These are phyloP conservation scores for Penicillium robsamsonii DNA, from an alignment of 495 filamentous ascomycete species.

Conservation along the genomic window DNA sequence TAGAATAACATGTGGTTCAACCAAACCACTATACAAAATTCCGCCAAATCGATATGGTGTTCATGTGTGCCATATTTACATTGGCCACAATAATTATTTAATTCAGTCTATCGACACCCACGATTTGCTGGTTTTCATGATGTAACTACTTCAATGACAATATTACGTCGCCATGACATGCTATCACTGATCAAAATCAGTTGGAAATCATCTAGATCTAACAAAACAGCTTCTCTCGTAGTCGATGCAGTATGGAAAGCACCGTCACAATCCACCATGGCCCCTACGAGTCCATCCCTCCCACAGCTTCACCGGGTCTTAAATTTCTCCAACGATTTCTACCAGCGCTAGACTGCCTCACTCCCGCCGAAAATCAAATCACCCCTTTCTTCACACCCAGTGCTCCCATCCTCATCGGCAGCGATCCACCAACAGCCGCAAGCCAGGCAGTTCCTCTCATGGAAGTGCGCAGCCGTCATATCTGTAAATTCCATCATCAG, in stretches of 20 bases:
- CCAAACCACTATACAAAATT: not conserved
- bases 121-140: slow-evolving; percentile 2
- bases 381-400: slow-evolving; percentile 19
- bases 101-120: not conserved
- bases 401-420: slow-evolving; percentile 20
- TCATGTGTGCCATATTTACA: not conserved
- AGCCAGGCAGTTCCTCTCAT: slow-evolving; percentile 17
- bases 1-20: not conserved
- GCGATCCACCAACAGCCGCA: slow-evolving; percentile 14
- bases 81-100: not conserved
- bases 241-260: slow-evolving; percentile 9
- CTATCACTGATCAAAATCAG: not conserved
- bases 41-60: not conserved
- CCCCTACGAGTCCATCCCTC: slow-evolving; percentile 19
- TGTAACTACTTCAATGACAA: slow-evolving; percentile 4
- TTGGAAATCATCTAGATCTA: no score
- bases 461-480: slow-evolving; percentile 19
- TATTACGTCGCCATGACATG: slow-evolving; percentile 8
- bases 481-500: slow-evolving; percentile 18
- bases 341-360: slow-evolving; percentile 21
- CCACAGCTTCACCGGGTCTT: slow-evolving; percentile 20
- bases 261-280: slow-evolving; percentile 19
- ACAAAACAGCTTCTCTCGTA: not conserved
- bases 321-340: slow-evolving; percentile 24
- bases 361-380: slow-evolving; percentile 9